phyloP scores from a whole-genome alignment of 2,329 filamentous ascomycete genomes.

The Teratosphaeriaceae sp. region DNA sequence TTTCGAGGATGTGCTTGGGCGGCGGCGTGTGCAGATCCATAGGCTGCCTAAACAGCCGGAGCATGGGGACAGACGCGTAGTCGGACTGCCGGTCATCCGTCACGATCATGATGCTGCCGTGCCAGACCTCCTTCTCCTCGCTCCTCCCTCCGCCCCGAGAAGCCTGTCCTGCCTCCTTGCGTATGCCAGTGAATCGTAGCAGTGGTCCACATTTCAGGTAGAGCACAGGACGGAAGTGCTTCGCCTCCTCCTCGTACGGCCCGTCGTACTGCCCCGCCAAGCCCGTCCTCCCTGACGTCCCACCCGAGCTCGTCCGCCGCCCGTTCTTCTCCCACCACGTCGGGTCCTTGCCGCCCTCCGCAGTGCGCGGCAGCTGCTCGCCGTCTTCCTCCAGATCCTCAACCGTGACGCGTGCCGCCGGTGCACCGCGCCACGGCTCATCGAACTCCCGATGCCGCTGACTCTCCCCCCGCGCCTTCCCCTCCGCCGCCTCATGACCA shows the following conservation, averaged over 20 bases:
- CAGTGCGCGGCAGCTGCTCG: constrained; percentile 15
- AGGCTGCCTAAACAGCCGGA: constrained; percentile 81
- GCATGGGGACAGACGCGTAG: constrained; percentile 67
- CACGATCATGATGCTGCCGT: constrained; percentile 92
- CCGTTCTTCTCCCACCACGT: constrained; percentile 67
- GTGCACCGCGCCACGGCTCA: constrained; percentile 40
- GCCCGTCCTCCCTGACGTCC: constrained; percentile 20
- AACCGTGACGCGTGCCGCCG: constrained; percentile 31
- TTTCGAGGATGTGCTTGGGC: constrained; percentile 59
- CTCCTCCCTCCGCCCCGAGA: constrained; percentile 33
- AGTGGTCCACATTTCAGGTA: constrained; percentile 88
- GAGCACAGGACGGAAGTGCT: constrained; percentile 72
- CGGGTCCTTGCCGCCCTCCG: constrained; percentile 16
- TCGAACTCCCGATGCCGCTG: too few relatives aligned
- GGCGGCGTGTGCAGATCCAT: constrained; percentile 76
- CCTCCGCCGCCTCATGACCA: constrained; percentile 40
- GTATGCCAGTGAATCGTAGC: constrained; percentile 80
- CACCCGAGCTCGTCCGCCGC: constrained; percentile 17
- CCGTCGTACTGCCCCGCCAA: constrained; percentile 48
- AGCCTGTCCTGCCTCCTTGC: constrained; percentile 44
- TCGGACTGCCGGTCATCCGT: constrained; percentile 78
- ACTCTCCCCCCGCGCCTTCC: constrained; percentile 56
- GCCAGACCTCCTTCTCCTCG: constrained; percentile 72
- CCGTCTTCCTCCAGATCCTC: constrained; percentile 39
- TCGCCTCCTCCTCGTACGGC: constrained; percentile 58